Base-by-base conservation (phyloP, 2,329 filamentous ascomycete species). In the Fusarium sp. region DNA sequence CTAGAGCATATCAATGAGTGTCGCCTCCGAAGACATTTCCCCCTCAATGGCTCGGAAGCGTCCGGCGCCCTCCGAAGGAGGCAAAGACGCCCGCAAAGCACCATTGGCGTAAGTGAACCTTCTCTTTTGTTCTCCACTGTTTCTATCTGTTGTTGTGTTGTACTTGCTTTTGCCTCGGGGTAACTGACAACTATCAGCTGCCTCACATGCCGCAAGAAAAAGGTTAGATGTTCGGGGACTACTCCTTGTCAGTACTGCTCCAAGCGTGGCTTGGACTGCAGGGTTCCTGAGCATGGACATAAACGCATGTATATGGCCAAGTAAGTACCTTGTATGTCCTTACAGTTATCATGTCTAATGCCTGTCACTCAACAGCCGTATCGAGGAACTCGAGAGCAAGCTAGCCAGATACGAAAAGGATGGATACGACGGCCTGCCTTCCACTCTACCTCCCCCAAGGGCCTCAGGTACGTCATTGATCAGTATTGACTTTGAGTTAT, bases 171-270 rank as follows among this genome's bases (percentile, higher is more conserved):
- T 24, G 19, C 15, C 7, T 39, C 7, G 21, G 36, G 24, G 31
- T 10, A 7, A 46, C 54, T 46, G 39, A 59, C 57, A 44, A 43
- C 24, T 7, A 45, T 36, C 4, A 74, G 72, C 17, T 74, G 72
- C 46, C 70, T 74, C 40, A 74, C 72, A 22, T 74, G 72, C 47
- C 71, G 72, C 36, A 74, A 74, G 70, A 74, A 74, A 47, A 74
- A 74, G 40, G 72, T 74, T 44, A 57, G 72, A 44, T 74, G 72
- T 22, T 74, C 72, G 14, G 72, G 72, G 22, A 74, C 72, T 28
- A 74, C 68, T 24, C 72, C 72, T 49, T 74, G 72, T 52, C 69
- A 66, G n/a, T 74, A 74, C 17, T 74, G 72, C 38, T 53, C 63
- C 50, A 74, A 74, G 62, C 72, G 72, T 34, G 72, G 72, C 5